Evolutionary conservation across 768 basidiomycete genomes (phyloP), one percentile per base, ranked within the genome.

Genomic region (Leucocoprinus leucothites): DNA sequence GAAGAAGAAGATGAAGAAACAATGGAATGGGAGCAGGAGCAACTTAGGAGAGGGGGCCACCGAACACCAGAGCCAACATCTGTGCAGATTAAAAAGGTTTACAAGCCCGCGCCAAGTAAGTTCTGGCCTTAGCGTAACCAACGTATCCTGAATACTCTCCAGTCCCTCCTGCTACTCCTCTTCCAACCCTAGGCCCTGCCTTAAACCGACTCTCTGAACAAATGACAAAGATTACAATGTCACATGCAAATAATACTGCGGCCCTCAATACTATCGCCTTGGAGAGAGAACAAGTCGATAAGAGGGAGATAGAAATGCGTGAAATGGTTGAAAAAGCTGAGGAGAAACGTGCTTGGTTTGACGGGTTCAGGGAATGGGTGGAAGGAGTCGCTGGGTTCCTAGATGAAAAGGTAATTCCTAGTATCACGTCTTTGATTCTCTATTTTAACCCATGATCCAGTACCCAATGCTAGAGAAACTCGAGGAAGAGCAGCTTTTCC

Each of bases 1-100:
- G 87, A 84, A 49, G 91, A 92, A 49, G 82, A 86, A 53, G 92
- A 93, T 57, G 91, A 94, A 66, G 91, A 94, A 65, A 82, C 87
- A 0, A 74, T 78, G 9, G 88, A 93, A 69, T 94, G 92, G 92
- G 91, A 93, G 63, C 80, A 82, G 57, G 89, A 88, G 53, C 92
- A 94, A 62, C 72, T 92, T 24, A 84, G 89, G 22, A 78, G 92
- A 53, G 89, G 87, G 8, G 90, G 86, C 2, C 79, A 82, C 58
- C 67, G 68, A 22, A 66, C 72, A n/a, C 67, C 76, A 24, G 74
- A 76, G 8, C 62, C 59, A 22, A 63, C 71, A 41, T 65, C 69
- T 21, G 59, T 69, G 6, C 72, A 76, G 48, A 64, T 61, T 21
- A 87, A 87, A 59, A 74, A 78, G 47, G 71, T 78, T 1, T 94